Conservation (phyloP, 495 filamentous ascomycete genomes). For the Lasiosphaeria ovina region DNA sequence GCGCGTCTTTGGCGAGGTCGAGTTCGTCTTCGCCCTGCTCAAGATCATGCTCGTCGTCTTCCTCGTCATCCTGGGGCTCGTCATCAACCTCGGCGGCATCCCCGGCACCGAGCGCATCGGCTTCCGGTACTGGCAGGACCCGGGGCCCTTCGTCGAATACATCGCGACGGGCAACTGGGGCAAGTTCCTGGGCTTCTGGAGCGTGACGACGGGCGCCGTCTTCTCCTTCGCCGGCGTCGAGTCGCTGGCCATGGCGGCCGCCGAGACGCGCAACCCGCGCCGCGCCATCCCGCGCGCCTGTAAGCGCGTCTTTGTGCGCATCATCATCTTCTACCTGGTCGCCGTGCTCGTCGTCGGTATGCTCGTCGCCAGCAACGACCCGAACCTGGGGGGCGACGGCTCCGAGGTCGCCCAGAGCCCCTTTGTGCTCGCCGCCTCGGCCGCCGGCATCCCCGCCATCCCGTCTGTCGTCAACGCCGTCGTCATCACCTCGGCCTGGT, state of each 20-base stretch:
- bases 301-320: conserved; percentile 67
- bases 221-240: conserved; percentile 59
- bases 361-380: conserved; percentile 59
- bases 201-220: conserved; percentile 57
- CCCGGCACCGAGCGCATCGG: conserved; percentile 56
- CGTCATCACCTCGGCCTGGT: conserved; percentile 71
- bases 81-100: conserved; percentile 62
- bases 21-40: conserved; percentile 58
- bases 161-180: conserved; percentile 49
- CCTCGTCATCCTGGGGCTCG: conserved; percentile 65
- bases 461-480: conserved; percentile 65
- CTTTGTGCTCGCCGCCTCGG: conserved; percentile 67
- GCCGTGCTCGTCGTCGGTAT: conserved; percentile 71
- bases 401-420: conserved; percentile 60
- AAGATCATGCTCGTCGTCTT: conserved; percentile 66
- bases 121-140: conserved; percentile 66
- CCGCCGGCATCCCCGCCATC: conserved; percentile 62
- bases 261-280: conserved; percentile 70
- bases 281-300: conserved; percentile 69
- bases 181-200: conserved; percentile 59
- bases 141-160: conserved; percentile 67
- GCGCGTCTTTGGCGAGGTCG: conserved; percentile 61
- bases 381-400: conserved; percentile 48
- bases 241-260: conserved; percentile 64
- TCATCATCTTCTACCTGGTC: conserved; percentile 69